Evolutionary conservation across 208 protist genomes (phyloP).

Genomic region (Crithidia mellificae): DNA sequence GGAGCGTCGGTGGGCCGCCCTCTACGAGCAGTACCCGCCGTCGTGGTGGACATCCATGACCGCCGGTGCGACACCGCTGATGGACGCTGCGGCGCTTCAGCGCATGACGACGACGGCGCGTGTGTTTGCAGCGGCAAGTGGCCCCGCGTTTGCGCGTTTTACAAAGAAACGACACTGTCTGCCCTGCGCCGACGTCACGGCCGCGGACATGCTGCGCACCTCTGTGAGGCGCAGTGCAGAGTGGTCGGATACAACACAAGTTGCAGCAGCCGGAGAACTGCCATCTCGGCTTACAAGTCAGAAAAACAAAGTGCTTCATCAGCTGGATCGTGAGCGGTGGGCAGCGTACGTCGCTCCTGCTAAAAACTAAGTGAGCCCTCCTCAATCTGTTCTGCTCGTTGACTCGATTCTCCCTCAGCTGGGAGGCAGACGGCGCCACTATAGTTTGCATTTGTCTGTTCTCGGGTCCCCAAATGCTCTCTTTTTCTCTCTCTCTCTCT

Average conservation of each 20-base stretch:
- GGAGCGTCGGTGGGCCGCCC: conserved; percentile 34
- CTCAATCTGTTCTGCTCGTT: no score
- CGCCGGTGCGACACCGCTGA: not conserved
- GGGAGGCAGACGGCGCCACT: no score
- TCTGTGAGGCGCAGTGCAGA: not conserved
- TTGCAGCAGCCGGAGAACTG: no score
- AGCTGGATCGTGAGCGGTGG: conserved; percentile 14
- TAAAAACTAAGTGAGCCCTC: no score
- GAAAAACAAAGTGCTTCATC: not conserved
- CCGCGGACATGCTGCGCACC: conserved; percentile 9
- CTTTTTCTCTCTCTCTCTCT: not conserved
- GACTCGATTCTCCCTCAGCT: no score
- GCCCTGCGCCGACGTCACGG: conserved; percentile 2
- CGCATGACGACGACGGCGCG: not conserved
- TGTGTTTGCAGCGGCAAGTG: not conserved
- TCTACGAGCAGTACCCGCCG: conserved; percentile 38
- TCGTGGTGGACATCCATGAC: conserved; percentile 22
- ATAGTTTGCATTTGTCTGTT: not conserved
- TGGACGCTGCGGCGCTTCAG: not conserved
- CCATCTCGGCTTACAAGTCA: not conserved
- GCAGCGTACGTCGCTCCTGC: conserved; percentile 5
- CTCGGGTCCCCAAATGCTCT: no score
- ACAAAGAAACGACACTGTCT: conserved; percentile 14
- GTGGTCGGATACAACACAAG: no score
- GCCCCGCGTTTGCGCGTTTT: conserved; percentile 23